Base-by-base conservation (phyloP, 1,284 basidiomycete genomes). In the Waitea zeae region DNA sequence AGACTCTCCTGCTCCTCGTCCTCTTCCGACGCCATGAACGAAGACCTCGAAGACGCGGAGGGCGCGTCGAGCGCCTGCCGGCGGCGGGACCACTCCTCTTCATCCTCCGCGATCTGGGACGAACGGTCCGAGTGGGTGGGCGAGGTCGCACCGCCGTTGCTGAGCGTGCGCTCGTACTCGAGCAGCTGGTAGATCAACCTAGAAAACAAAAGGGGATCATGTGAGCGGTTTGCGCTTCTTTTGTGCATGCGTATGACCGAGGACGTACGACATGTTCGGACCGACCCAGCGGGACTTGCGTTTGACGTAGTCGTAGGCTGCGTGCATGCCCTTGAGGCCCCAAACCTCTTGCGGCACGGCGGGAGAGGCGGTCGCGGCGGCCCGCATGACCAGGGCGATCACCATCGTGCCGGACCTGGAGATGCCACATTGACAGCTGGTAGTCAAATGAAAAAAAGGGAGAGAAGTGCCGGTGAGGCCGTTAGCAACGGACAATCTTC, bases 131-230 rank as follows among this genome's bases (percentile, higher is more conserved):
- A 70, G 24, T 52, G 52, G 12, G 59, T 53, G 31, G 64, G 70
- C 20, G 62, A 73, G 22, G 51, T 54, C 41, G 52, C 54, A 38
- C 60, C 62, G 30, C 60, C 57, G 41, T 67, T 70, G 7, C n/a
- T 26, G 33, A 95, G 63, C 36, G 70, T 67, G 40, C 88, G 80
- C 52, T 92, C 88, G 56, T 92, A 96, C 50, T 95, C 90, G 47
- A 93, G 67, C 27, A 96, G 67, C 59, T 95, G 89, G 65, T 93
- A 96, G 54, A 96, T 93, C 50, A 97, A 77, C 37, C 88, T 92
- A 49, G 41, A 40, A 39, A 36, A 35, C 12, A 36, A 35, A n/a
- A n/a, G n/a, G n/a, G n/a, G 38, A 20, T 36, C 30, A 20, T 20
- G 12, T 34, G 30, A 35, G 9, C 13, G 17, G 17, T 20, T 27